A percentile compares a stretch with the other conserved stretches of the same genome.
phyloP scores from a whole-genome alignment of 2,329 filamentous ascomycete species.

The Septoria linicola region DNA sequence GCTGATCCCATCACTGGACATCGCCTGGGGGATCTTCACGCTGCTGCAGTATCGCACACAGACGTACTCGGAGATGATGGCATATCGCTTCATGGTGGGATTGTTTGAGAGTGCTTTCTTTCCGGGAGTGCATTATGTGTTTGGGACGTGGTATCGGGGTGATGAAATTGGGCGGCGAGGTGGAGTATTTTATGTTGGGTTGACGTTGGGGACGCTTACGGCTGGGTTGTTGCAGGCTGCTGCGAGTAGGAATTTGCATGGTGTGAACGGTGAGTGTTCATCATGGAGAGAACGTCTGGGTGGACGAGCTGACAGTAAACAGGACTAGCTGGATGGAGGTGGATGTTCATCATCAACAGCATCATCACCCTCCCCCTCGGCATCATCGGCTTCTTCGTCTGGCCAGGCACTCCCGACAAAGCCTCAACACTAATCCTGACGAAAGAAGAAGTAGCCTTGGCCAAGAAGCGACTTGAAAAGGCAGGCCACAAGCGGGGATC shows the following conservation, averaged over 20 bases:
- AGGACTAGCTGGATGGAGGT: constrained; percentile 53
- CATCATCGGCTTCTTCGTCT: not conserved
- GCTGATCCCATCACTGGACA: constrained; percentile 12
- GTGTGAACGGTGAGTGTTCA: constrained; percentile 47
- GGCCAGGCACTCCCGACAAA: constrained; percentile 4
- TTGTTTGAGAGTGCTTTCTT: constrained; percentile 25
- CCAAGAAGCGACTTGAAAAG: constrained; percentile 44
- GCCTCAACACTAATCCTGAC: not conserved
- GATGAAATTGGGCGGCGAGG: constrained; percentile 44
- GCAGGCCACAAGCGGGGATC: constrained; percentile 31
- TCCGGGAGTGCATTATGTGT: constrained; percentile 21
- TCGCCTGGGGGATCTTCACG: constrained; percentile 16
- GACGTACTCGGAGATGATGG: constrained; percentile 15
- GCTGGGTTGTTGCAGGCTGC: constrained; percentile 47
- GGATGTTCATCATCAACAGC: constrained; percentile 48
- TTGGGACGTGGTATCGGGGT: constrained; percentile 21
- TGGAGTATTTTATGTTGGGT: constrained; percentile 54
- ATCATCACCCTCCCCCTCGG: constrained; percentile 4
- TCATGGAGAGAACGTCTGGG: too few species aligned
- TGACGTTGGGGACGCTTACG: constrained; percentile 54
- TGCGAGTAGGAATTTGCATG: constrained; percentile 20
- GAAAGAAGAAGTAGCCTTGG: not conserved
- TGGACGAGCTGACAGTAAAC: too few species aligned
- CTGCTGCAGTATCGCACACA: constrained; percentile 15
- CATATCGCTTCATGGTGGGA: constrained; percentile 20